Evolutionary conservation across 2,329 filamentous ascomycete species (phyloP).

Genomic region (Diplodia seriata): DNA sequence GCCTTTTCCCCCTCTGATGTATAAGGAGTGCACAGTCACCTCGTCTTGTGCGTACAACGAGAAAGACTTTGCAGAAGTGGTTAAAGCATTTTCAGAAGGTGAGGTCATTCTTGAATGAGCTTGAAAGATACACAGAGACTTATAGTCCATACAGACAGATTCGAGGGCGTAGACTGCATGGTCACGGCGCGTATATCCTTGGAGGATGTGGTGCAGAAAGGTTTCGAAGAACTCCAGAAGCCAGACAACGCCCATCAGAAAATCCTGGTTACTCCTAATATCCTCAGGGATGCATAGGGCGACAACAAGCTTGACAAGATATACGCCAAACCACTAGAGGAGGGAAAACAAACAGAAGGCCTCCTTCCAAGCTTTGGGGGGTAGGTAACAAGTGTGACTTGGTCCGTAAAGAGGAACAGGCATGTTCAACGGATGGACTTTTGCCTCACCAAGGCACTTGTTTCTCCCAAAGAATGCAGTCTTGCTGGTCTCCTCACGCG

Average conservation of each 20-base stretch:
- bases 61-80: constrained; percentile 43
- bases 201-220: constrained; percentile 63
- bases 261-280: constrained; percentile 58
- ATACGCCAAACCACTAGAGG: background rate
- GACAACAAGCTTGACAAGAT: background rate
- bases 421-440: no score
- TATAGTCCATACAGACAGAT: constrained; percentile 38
- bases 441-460: no score
- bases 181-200: constrained; percentile 66
- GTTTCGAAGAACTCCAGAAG: constrained; percentile 62
- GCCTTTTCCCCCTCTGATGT: constrained; percentile 39
- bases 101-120: constrained; percentile 19
- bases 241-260: constrained; percentile 70
- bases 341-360: background rate
- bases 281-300: background rate
- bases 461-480: no score
- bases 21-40: constrained; percentile 43
- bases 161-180: constrained; percentile 55
- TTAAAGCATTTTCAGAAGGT: constrained; percentile 45
- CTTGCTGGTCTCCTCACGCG: no score
- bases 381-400: background rate
- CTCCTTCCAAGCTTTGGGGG: background rate
- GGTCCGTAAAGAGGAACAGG: no score
- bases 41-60: constrained; percentile 44
- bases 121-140: background rate